Evolutionary conservation across 108 stramenopile species (phyloP).

Genomic region (Asterionellopsis glacialis): DNA sequence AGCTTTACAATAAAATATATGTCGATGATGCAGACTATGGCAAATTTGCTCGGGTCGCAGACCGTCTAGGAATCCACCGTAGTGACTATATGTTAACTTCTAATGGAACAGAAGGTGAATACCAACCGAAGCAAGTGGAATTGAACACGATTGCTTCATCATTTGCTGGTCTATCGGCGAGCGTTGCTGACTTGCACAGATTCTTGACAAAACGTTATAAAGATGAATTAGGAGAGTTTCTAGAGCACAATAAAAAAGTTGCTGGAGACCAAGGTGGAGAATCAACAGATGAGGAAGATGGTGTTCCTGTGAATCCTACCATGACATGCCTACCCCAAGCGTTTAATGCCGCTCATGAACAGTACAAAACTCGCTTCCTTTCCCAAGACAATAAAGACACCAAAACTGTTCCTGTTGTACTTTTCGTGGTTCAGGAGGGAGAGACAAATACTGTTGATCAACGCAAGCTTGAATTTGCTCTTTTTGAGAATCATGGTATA

Average conservation of each 20-base stretch:
- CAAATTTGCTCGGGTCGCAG: constrained; percentile 42
- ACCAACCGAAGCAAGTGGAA: constrained; percentile 88
- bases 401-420: constrained; percentile 34
- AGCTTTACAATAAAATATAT: constrained; percentile 75
- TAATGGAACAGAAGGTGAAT: constrained; percentile 15
- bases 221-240: constrained; percentile 32
- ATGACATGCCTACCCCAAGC: constrained; percentile 67
- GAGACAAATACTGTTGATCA: constrained; percentile 97
- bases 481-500: constrained; percentile 76
- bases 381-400: neutral
- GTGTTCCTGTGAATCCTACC: constrained; percentile 83
- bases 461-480: constrained; percentile 84
- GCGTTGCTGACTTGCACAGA: constrained; percentile 68
- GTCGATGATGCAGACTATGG: constrained; percentile 21
- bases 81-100: constrained; percentile 97
- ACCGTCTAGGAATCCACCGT: constrained; percentile 84
- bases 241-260: constrained; percentile 41
- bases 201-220: constrained; percentile 49
- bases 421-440: constrained; percentile 93
- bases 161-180: constrained; percentile 77
- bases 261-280: constrained; percentile 17
- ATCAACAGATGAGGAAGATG: constrained; percentile 21
- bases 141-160: constrained; percentile 97
- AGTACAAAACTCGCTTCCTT: constrained; percentile 44
- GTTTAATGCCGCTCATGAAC: constrained; percentile 64